A percentile compares a stretch with the other conserved stretches of the same genome.
These are phyloP conservation scores for Scutellaria baicalensis DNA, from an alignment of 257 asterid genomes.

Conservation along the genomic window DNA sequence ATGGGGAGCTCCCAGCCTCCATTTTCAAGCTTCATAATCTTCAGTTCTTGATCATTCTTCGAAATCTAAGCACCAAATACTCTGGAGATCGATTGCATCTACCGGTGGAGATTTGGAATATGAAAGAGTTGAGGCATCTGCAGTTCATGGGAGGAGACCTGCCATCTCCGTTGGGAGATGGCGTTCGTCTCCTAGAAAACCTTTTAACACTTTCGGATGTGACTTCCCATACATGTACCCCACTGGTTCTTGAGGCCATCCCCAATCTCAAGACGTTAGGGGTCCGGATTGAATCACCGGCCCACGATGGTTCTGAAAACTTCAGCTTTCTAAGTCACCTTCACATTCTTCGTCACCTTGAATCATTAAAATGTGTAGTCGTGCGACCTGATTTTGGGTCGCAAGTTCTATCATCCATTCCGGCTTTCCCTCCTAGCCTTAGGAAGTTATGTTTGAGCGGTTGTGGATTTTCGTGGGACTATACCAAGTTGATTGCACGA, in stretches of 20 bases:
- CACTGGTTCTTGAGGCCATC: background rate
- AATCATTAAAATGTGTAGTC: constrained; percentile 10
- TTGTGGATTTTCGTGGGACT: constrained; percentile 4
- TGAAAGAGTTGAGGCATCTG: constrained; percentile 15
- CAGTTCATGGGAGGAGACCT: background rate
- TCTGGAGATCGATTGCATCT: background rate
- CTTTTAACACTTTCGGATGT: constrained; percentile 4
- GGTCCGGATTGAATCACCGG: background rate
- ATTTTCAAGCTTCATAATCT: constrained; percentile 3
- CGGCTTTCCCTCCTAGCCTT: background rate
- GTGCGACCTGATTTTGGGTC: background rate
- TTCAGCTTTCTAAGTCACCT: background rate
- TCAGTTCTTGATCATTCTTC: constrained; percentile 1
- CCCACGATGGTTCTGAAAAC: background rate
- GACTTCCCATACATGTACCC: background rate
- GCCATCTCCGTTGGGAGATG: background rate
- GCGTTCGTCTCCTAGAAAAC: background rate
- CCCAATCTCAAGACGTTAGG: constrained; percentile 12
- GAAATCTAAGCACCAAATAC: background rate
- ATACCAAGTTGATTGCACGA: background rate
- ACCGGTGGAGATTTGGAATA: constrained; percentile 1
- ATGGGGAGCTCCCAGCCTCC: background rate
- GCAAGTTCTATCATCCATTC: background rate
- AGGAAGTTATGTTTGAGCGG: constrained; percentile 13
- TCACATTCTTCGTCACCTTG: background rate